phyloP scores from a whole-genome alignment of 768 basidiomycete species.

The Mycena galericulata region DNA sequence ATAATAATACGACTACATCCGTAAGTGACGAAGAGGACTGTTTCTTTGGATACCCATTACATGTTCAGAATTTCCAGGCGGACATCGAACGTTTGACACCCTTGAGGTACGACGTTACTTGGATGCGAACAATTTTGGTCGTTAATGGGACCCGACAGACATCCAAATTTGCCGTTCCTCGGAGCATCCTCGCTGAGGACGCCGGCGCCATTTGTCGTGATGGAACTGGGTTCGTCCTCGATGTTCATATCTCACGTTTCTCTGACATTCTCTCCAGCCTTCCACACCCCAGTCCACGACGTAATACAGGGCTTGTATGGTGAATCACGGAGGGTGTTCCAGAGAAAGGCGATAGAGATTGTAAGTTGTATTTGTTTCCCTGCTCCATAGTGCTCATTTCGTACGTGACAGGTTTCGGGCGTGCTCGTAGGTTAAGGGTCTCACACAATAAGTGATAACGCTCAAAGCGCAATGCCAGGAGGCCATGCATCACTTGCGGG shows the following conservation, averaged over 20 bases:
- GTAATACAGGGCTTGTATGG: neutral
- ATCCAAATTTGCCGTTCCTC: conserved; percentile 1
- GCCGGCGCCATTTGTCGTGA: neutral
- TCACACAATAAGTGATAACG: too few species aligned
- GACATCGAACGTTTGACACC: neutral
- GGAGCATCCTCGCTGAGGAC: neutral
- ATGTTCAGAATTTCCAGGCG: too few species aligned
- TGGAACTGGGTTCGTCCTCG: neutral
- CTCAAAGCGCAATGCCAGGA: neutral
- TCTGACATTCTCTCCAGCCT: too few species aligned
- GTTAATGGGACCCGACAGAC: neutral
- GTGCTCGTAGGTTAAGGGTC: neutral
- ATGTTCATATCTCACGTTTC: neutral
- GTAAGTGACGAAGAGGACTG: too few species aligned
- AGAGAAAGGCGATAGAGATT: neutral
- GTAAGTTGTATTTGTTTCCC: neutral
- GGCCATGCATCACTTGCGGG: neutral
- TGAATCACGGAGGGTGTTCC: neutral
- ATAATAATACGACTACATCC: too few species aligned
- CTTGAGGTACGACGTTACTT: neutral
- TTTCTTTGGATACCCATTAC: too few species aligned
- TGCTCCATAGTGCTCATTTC: neutral
- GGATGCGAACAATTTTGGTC: neutral
- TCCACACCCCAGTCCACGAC: neutral
- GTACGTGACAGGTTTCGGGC: neutral